These are phyloP conservation scores for Pichia sp. DNA, from an alignment of 1,139 yeast species.

Conservation along the genomic window DNA sequence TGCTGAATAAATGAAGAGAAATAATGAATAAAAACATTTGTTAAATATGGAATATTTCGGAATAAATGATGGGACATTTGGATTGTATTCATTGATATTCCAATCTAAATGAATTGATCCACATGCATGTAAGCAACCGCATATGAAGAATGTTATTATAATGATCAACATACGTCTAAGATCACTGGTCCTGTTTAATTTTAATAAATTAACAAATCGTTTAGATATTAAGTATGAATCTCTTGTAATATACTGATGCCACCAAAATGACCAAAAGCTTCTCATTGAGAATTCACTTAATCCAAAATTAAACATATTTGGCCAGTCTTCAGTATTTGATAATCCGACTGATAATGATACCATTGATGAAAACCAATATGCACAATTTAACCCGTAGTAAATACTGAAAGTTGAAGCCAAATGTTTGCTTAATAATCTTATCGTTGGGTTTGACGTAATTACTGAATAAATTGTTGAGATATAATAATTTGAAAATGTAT, in stretches of 20 bases:
- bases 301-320: slow-evolving; percentile 8
- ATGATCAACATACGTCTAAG: not conserved
- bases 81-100: not conserved
- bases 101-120: slow-evolving; percentile 1
- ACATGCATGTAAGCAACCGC: slow-evolving; percentile 4
- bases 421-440: not conserved
- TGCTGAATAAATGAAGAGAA: slow-evolving; percentile 5
- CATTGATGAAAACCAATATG: slow-evolving; percentile 6
- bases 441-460: not conserved
- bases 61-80: not conserved
- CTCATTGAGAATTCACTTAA: slow-evolving; percentile 3
- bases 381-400: slow-evolving; percentile 9
- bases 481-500: not conserved
- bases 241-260: slow-evolving; percentile 13
- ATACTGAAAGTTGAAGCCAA: not conserved
- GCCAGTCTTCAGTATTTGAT: slow-evolving; percentile 10
- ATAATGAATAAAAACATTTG: slow-evolving; percentile 2
- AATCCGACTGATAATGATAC: slow-evolving; percentile 1
- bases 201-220: not conserved
- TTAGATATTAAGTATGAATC: slow-evolving; percentile 6
- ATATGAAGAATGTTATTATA: slow-evolving; percentile 1
- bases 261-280: slow-evolving; percentile 12
- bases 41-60: not conserved
- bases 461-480: not conserved
- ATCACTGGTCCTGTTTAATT: not conserved